Conservation (phyloP, 2,329 filamentous ascomycete species). For the Tolypocladium ophioglossoides region DNA sequence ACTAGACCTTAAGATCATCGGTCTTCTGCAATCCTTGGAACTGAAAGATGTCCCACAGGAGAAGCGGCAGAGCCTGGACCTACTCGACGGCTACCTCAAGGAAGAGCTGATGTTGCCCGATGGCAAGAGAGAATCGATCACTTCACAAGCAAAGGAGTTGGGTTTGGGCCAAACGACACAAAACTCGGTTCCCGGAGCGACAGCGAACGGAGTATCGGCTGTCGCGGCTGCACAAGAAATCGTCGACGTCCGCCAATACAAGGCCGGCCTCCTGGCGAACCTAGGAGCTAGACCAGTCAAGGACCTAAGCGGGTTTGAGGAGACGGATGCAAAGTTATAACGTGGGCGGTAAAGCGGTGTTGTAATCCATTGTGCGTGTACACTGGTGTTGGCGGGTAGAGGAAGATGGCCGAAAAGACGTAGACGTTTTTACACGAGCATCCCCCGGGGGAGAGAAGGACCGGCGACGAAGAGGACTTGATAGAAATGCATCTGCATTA, state of each 20-base stretch:
- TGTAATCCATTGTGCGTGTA: background rate
- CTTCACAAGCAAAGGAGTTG: slow-evolving; percentile 34
- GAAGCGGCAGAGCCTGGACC: slow-evolving; percentile 36
- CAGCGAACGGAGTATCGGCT: slow-evolving; percentile 31
- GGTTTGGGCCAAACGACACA: slow-evolving; percentile 24
- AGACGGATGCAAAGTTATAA: slow-evolving; percentile 70
- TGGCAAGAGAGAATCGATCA: slow-evolving; percentile 37
- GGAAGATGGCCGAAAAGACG: background rate
- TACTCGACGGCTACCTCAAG: slow-evolving; percentile 39
- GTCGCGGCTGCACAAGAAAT: slow-evolving; percentile 45
- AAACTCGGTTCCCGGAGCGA: slow-evolving; percentile 19
- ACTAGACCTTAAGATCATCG: slow-evolving; percentile 33
- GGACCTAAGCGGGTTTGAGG: slow-evolving; percentile 77
- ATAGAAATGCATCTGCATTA: slow-evolving; percentile 5
- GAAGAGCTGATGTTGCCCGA: slow-evolving; percentile 35
- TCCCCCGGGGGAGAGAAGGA: background rate
- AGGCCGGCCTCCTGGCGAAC: slow-evolving; percentile 62
- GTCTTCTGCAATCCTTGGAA: slow-evolving; percentile 25
- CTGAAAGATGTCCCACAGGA: slow-evolving; percentile 27
- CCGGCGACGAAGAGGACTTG: background rate
- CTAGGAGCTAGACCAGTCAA: slow-evolving; percentile 61
- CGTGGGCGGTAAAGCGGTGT: background rate
- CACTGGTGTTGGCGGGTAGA: background rate
- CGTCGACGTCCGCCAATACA: slow-evolving; percentile 70
- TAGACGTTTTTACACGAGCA: background rate